Evolutionary conservation across 257 asterid species (phyloP).

Genomic region (Jacaranda mimosifolia): DNA sequence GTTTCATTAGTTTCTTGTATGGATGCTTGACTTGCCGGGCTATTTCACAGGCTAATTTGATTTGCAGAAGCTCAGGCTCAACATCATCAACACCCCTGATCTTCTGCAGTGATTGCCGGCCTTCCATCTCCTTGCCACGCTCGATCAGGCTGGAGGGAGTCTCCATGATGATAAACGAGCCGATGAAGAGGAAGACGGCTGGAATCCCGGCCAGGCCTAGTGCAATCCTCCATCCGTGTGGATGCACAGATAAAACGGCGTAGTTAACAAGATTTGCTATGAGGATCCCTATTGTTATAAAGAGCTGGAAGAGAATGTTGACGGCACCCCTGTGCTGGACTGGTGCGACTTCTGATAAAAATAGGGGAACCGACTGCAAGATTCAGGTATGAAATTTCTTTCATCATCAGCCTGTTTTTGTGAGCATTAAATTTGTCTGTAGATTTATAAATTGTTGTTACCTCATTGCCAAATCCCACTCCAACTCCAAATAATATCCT

Average conservation of each 20-base stretch:
- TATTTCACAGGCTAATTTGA: conserved; percentile 55
- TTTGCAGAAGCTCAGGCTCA: conserved; percentile 59
- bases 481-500: conserved; percentile 79
- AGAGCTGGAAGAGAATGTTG: conserved; percentile 85
- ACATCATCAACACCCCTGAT: conserved; percentile 70
- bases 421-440: too few relatives aligned
- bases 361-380: conserved; percentile 82
- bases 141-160: conserved; percentile 78
- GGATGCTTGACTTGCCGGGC: conserved; percentile 54
- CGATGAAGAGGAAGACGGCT: conserved; percentile 49
- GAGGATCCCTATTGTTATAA: conserved; percentile 78
- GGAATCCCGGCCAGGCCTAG: conserved; percentile 73
- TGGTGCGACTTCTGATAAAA: conserved; percentile 85
- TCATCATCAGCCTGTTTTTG: too few relatives aligned
- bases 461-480: conserved; percentile 94
- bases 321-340: conserved; percentile 80
- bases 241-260: conserved; percentile 53
- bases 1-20: conserved; percentile 52
- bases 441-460: conserved; percentile 4
- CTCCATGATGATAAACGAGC: conserved; percentile 67
- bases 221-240: conserved; percentile 74
- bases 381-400: neutral
- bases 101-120: conserved; percentile 47
- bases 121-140: conserved; percentile 50
- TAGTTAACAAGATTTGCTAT: conserved; percentile 75